Percentiles rank a stretch among this genome's conserved stretches.
Conservation (phyloP, 768 basidiomycete genomes). For the Neoboletus subvelutipes region DNA sequence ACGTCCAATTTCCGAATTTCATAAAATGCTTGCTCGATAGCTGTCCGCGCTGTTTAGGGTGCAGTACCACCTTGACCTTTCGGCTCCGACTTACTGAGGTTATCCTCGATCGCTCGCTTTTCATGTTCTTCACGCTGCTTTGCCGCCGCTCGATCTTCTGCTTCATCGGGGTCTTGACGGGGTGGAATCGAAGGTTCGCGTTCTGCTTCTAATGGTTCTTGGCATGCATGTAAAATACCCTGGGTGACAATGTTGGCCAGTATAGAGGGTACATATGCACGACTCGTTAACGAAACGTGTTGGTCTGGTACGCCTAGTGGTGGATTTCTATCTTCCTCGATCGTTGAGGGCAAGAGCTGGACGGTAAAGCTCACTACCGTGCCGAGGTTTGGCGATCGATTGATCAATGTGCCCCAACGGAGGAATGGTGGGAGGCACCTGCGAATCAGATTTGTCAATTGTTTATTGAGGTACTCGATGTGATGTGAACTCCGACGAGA, state of each 20-base stretch:
- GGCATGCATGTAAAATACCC: conserved; percentile 43
- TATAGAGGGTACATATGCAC: conserved; percentile 21
- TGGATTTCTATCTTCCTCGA: not conserved
- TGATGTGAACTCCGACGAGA: not conserved
- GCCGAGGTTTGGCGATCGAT: not conserved
- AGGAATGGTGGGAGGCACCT: not conserved
- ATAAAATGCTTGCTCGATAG: conserved; percentile 53
- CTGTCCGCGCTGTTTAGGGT: conserved; percentile 32
- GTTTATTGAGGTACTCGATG: not conserved
- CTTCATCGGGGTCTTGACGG: conserved; percentile 20
- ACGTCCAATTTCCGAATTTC: conserved; percentile 52
- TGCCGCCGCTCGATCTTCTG: conserved; percentile 33
- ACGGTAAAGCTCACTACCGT: not conserved
- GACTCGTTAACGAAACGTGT: not conserved
- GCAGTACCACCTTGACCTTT: not conserved
- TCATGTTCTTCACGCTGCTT: not conserved
- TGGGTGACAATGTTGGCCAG: conserved; percentile 34
- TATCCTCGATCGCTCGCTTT: conserved; percentile 43
- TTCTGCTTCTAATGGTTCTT: conserved; percentile 55
- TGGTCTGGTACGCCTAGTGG: not conserved
- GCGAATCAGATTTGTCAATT: not conserved
- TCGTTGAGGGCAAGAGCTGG: not conserved
- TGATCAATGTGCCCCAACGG: not conserved
- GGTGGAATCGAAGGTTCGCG: conserved; percentile 22
- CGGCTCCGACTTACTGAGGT: conserved; percentile 45